Evolutionary conservation across 1,139 yeast species (phyloP).

Genomic region (Protomyces gravidus): DNA sequence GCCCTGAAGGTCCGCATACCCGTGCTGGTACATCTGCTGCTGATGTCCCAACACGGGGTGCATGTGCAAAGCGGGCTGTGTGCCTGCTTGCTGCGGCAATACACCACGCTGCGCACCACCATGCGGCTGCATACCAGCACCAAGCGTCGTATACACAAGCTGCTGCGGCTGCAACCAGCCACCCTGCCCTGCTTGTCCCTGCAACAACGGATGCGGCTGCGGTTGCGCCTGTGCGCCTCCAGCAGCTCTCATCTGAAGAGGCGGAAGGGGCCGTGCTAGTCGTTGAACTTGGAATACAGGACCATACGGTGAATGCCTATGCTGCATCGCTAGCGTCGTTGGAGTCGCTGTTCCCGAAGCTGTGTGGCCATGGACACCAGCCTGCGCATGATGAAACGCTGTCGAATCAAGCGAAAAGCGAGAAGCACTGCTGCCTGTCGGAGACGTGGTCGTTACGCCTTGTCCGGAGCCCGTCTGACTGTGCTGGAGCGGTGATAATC

Average conservation of each 20-base stretch:
- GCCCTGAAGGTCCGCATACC: too few species aligned
- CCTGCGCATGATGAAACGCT: background rate
- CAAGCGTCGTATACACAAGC: background rate
- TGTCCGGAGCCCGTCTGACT: background rate
- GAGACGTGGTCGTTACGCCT: background rate
- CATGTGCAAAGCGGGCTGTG: too few species aligned
- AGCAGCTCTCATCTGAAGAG: background rate
- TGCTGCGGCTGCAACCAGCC: background rate
- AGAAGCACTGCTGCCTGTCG: background rate
- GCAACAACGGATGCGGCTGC: too few species aligned
- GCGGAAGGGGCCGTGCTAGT: constrained; percentile 1
- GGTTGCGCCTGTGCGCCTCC: background rate
- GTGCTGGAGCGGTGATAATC: background rate
- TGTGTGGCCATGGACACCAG: background rate
- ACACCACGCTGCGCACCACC: background rate
- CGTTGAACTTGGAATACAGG: constrained; percentile 23
- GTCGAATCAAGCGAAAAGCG: background rate
- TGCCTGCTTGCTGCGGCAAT: background rate
- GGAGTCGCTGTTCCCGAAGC: constrained; percentile 7
- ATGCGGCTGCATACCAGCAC: background rate
- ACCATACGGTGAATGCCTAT: constrained; percentile 26
- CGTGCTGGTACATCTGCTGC: background rate
- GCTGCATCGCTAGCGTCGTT: constrained; percentile 22
- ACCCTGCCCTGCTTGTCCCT: background rate
- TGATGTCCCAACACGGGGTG: background rate